Conservation (phyloP, 1,139 yeast genomes). For the Debaryomyces psychrophilus region DNA sequence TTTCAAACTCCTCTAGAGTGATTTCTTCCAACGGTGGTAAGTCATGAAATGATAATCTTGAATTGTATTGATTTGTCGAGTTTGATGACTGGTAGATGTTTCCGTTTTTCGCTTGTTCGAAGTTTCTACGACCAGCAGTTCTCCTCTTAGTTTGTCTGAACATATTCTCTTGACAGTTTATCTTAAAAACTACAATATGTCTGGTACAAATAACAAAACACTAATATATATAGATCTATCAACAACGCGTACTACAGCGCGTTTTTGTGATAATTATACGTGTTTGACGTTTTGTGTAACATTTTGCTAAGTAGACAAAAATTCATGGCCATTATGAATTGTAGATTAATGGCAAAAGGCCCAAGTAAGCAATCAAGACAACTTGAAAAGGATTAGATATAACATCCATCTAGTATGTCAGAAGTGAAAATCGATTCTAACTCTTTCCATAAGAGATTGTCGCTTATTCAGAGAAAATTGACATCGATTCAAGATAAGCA, state of each 20-base stretch:
- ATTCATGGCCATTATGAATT: slow-evolving; percentile 4
- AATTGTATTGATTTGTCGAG: slow-evolving; percentile 16
- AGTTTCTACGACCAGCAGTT: slow-evolving; percentile 74
- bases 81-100: slow-evolving; percentile 39
- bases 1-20: slow-evolving; percentile 88
- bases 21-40: slow-evolving; percentile 81
- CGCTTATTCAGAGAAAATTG: slow-evolving; percentile 43
- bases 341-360: background rate
- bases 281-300: slow-evolving; percentile 8
- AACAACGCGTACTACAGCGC: slow-evolving; percentile 11
- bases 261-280: slow-evolving; percentile 8
- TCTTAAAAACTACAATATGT: background rate
- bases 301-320: slow-evolving; percentile 2
- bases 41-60: slow-evolving; percentile 67
- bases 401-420: slow-evolving; percentile 21
- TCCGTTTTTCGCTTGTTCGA: slow-evolving; percentile 41
- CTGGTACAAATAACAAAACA: background rate
- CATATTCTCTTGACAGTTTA: slow-evolving; percentile 40
- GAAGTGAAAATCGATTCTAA: slow-evolving; percentile 45
- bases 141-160: slow-evolving; percentile 76
- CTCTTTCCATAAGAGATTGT: slow-evolving; percentile 45
- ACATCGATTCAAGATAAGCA: slow-evolving; percentile 43
- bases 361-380: slow-evolving; percentile 4
- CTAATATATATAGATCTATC: slow-evolving; percentile 4
- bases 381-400: slow-evolving; percentile 1